phyloP scores from a whole-genome alignment of 208 protist genomes.

The Strigomonas oncopelti region DNA sequence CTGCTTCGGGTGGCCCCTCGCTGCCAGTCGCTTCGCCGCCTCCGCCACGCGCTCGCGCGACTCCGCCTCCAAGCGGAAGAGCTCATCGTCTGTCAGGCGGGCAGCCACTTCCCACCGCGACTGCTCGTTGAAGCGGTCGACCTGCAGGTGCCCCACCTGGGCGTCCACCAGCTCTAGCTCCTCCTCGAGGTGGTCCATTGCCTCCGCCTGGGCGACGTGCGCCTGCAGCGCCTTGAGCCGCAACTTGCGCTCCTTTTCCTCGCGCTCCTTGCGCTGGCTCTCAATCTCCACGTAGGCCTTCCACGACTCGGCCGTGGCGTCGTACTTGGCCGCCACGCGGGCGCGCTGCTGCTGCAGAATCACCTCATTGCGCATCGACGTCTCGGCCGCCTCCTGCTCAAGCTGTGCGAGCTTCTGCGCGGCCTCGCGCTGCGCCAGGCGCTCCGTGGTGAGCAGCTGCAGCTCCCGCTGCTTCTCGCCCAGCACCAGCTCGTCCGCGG shows the following conservation, averaged over 20 bases:
- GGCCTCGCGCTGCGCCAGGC: constrained; percentile 23
- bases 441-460: constrained; percentile 28
- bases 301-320: constrained; percentile 39
- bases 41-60: constrained; percentile 41
- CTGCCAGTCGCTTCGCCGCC: constrained; percentile 19
- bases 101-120: constrained; percentile 47
- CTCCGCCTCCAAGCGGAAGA: constrained; percentile 41
- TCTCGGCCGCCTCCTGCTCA: constrained; percentile 25
- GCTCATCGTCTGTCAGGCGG: constrained; percentile 49
- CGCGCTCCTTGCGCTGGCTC: constrained; percentile 27
- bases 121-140: constrained; percentile 51
- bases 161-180: constrained; percentile 31
- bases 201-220: constrained; percentile 32
- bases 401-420: constrained; percentile 24
- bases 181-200: constrained; percentile 34
- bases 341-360: constrained; percentile 60
- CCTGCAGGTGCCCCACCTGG: constrained; percentile 35
- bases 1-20: not conserved
- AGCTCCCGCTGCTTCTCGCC: constrained; percentile 46
- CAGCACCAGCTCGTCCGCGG: constrained; percentile 38
- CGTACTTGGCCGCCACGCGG: constrained; percentile 65
- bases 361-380: constrained; percentile 33
- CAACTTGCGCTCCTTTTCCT: constrained; percentile 36
- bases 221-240: constrained; percentile 32
- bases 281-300: constrained; percentile 38